phyloP scores from a whole-genome alignment of 495 filamentous ascomycete species.

The Haplographium delicatum region DNA sequence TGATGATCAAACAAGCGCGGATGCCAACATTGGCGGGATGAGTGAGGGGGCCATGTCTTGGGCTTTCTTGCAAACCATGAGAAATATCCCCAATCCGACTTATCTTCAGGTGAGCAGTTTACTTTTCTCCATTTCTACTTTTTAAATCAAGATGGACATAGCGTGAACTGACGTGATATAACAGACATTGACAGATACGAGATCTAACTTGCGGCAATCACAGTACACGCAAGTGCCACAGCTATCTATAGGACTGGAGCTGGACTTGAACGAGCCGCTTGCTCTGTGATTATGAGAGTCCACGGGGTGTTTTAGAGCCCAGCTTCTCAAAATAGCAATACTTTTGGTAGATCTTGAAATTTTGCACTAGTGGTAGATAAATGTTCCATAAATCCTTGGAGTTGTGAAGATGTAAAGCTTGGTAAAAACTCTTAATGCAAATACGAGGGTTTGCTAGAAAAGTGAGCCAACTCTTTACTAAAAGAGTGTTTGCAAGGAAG shows the following conservation, averaged over 20 bases:
- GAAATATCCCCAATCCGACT: conserved; percentile 39
- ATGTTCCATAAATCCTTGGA: too few species aligned
- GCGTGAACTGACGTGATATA: neutral
- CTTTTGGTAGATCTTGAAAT: too few species aligned
- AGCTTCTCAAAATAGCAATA: too few species aligned
- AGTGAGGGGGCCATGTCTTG: conserved; percentile 52
- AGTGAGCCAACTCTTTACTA: too few species aligned
- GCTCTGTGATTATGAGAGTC: too few species aligned
- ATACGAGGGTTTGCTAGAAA: too few species aligned
- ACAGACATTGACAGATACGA: conserved; percentile 43
- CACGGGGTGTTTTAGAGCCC: too few species aligned
- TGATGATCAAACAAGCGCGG: conserved; percentile 56
- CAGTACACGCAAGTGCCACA: conserved; percentile 51
- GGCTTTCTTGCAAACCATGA: conserved; percentile 51
- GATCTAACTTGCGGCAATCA: conserved; percentile 34
- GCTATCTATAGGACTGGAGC: conserved; percentile 40
- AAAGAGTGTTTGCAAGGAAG: too few species aligned
- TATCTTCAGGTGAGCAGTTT: conserved; percentile 43
- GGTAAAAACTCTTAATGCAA: too few species aligned
- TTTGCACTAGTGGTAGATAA: too few species aligned
- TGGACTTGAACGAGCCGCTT: conserved; percentile 36
- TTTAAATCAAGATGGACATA: too few species aligned
- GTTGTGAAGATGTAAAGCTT: too few species aligned
- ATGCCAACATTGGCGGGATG: conserved; percentile 47
- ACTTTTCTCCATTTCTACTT: neutral